Base-by-base conservation (phyloP, 495 filamentous ascomycete species). In the Neurospora tetraspora region DNA sequence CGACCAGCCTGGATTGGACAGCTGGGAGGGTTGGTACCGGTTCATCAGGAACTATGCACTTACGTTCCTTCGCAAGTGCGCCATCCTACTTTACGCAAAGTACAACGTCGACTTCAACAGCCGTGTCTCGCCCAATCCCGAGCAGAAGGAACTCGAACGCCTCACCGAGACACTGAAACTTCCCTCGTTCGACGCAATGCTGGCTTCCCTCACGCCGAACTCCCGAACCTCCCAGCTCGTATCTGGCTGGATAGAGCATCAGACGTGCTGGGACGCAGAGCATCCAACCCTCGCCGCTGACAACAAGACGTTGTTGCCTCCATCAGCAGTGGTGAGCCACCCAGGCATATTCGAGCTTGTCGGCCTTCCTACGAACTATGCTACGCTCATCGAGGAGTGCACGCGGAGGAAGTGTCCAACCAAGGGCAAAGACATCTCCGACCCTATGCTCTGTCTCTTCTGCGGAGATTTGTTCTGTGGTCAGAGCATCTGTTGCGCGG, bases 381-480 rank as follows among this genome's bases (percentile, higher is more conserved):
- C 97, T 78, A 91, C 89, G n/a, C 83, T 99, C 40, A 96, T 96
- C 70, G 94, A 97, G 74, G 94, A 97, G 80, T 92, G 92, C 34
- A 93, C 97, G 75, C 90, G 89, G 73, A 85, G 92, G 45, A 90
- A 88, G 70, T 99, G 96, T 77, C 94, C 94, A 4, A 97, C 88
- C 12, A 94, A 93, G 3, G 93, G 94, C 71, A 96, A 94, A 80
- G 94, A 97, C 72, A 81, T 98, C 36, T 90, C 89, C 11, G 96
- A 99, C 80, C 93, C 96, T 1, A 91, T 88, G 73, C 88, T 99
- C 59, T 99, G 96, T 78, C 87, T 99, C 16, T 96, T 97, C 83
- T 99, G 96, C 77, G 96, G 95, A 7, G 94, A 94, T 10, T 91
- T 99, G 39, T 94, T 97, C 80, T 99, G 96, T 83, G 92, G 92